phyloP scores from a whole-genome alignment of 805 yeast genomes.

The Teunomyces gatunensis region DNA sequence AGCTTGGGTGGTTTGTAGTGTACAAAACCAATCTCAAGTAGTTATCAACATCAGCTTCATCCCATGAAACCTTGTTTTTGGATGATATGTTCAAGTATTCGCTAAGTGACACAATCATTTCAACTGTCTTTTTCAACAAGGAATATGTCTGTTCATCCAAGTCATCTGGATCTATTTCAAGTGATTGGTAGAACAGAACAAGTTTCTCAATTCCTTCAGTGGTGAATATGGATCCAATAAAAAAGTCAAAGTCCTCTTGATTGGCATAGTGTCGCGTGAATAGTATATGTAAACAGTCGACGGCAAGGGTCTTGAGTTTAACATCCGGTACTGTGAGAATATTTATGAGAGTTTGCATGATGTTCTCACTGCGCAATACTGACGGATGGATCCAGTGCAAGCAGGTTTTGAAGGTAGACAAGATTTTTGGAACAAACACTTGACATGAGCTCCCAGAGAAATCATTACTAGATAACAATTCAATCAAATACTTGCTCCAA shows the following conservation, averaged over 20 bases:
- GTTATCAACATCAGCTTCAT: conserved; percentile 58
- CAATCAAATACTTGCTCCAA: conserved; percentile 53
- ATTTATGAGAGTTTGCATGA: conserved; percentile 59
- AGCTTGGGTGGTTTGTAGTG: conserved; percentile 79
- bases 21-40: conserved; percentile 74
- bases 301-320: conserved; percentile 73
- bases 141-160: conserved; percentile 80
- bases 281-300: conserved; percentile 86
- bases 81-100: conserved; percentile 62
- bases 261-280: conserved; percentile 74
- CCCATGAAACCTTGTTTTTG: conserved; percentile 46
- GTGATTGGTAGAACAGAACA: conserved; percentile 56
- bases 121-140: conserved; percentile 84
- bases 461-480: conserved; percentile 30
- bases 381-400: conserved; percentile 87
- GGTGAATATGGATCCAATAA: conserved; percentile 76
- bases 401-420: conserved; percentile 85
- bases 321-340: conserved; percentile 60
- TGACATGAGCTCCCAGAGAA: conserved; percentile 26
- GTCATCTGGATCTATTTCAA: conserved; percentile 64
- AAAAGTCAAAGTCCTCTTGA: conserved; percentile 67
- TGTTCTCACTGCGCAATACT: conserved; percentile 63
- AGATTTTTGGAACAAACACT: conserved; percentile 58
- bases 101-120: conserved; percentile 84
- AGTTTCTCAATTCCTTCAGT: conserved; percentile 72